A percentile compares a stretch with the other conserved stretches of the same genome.
These are phyloP conservation scores for Ganoderma lingzhi DNA, from an alignment of 1,284 basidiomycete genomes.

Conservation along the genomic window DNA sequence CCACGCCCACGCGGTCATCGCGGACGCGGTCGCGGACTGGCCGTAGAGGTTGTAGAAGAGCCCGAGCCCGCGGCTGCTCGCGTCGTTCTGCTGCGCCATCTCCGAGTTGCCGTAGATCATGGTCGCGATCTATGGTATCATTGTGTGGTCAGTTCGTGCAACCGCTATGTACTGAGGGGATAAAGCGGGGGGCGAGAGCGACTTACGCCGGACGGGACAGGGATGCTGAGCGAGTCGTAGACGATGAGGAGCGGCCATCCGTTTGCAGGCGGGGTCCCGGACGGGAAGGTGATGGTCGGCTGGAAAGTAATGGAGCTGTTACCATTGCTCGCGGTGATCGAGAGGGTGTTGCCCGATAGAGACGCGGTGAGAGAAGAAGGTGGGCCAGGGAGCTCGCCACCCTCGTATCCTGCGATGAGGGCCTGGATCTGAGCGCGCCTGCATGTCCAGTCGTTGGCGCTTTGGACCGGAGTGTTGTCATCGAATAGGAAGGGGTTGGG, in stretches of 20 bases:
- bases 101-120: constrained; percentile 59
- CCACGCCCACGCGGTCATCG: constrained; percentile 67
- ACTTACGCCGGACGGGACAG: constrained; percentile 50
- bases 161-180: background rate
- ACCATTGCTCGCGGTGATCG: constrained; percentile 50
- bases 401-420: constrained; percentile 58
- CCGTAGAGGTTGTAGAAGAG: constrained; percentile 64
- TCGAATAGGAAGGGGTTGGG: constrained; percentile 60
- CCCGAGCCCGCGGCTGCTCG: constrained; percentile 55
- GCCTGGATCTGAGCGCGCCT: constrained; percentile 54
- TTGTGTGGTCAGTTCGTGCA: constrained; percentile 27
- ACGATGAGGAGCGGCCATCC: constrained; percentile 60
- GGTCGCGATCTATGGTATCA: constrained; percentile 44
- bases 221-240: constrained; percentile 58
- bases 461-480: constrained; percentile 48
- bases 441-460: constrained; percentile 56
- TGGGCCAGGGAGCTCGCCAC: constrained; percentile 52
- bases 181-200: background rate
- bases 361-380: constrained; percentile 50
- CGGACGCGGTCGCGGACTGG: constrained; percentile 49
- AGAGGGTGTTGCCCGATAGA: constrained; percentile 48
- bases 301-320: constrained; percentile 56
- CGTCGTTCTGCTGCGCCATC: constrained; percentile 54
- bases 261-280: constrained; percentile 48
- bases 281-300: constrained; percentile 51